phyloP scores from a whole-genome alignment of 306 rosid species.

The Casuarina glauca region DNA sequence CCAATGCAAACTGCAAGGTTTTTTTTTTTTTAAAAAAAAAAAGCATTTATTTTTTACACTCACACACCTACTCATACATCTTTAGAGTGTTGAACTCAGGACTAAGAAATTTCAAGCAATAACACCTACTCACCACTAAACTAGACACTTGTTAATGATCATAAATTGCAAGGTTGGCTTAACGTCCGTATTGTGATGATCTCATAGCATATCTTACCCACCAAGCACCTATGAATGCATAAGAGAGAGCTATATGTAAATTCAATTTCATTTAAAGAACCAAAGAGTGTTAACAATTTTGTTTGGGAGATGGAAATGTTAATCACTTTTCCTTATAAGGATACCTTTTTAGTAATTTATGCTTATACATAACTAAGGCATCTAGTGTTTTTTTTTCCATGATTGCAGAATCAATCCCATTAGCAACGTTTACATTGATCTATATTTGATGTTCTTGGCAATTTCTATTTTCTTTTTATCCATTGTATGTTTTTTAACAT shows the following conservation, averaged over 20 bases:
- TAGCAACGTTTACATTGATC: constrained; percentile 64
- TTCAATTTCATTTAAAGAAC: neutral
- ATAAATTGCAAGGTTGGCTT: constrained; percentile 42
- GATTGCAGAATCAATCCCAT: constrained; percentile 64
- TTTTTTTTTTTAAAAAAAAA: no score
- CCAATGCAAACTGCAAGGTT: constrained; percentile 56
- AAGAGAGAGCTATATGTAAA: constrained; percentile 1
- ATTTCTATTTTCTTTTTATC: constrained; percentile 56
- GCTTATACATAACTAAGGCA: constrained; percentile 52
- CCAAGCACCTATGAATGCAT: constrained; percentile 62
- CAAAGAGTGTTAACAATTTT: neutral
- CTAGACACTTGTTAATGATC: no score
- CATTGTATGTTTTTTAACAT: constrained; percentile 49
- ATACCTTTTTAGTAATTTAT: neutral
- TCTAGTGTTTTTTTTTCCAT: constrained; percentile 62
- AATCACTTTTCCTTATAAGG: no score
- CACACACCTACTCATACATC: no score
- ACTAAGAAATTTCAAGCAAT: no score
- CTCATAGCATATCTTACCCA: constrained; percentile 71
- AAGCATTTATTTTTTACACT: no score
- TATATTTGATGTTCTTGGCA: constrained; percentile 55
- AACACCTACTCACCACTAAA: no score
- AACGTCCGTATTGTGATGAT: constrained; percentile 59
- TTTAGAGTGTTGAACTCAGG: no score
- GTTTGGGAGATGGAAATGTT: no score